Percentiles rank a stretch among this genome's conserved stretches.
Evolutionary conservation across 192 early-diverging fungal species (phyloP).

Genomic region (Jimgerdemannia lactiflua): DNA sequence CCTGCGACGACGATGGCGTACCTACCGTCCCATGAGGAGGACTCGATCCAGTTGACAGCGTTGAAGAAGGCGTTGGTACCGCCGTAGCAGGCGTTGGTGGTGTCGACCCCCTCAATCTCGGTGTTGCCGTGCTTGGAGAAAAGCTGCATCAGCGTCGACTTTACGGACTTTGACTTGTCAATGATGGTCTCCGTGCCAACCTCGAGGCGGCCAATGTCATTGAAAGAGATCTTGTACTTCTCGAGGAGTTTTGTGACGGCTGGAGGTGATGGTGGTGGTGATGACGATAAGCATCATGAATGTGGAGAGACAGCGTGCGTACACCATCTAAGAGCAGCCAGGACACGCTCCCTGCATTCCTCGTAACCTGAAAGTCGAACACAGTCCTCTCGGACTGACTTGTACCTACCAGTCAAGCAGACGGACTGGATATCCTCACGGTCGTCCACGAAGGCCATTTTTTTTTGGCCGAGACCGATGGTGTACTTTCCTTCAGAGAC

Average conservation of each 20-base stretch:
- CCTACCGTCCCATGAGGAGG: constrained; percentile 91
- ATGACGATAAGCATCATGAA: too few relatives aligned
- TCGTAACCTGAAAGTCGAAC: neutral
- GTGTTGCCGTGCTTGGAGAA: constrained; percentile 90
- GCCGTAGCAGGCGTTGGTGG: constrained; percentile 99
- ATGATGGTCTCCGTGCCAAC: constrained; percentile 99
- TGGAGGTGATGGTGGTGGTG: constrained; percentile 20
- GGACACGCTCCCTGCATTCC: neutral
- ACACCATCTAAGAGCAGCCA: too few relatives aligned
- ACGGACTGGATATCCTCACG: constrained; percentile 94
- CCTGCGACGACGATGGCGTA: constrained; percentile 87
- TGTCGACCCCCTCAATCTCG: constrained; percentile 95
- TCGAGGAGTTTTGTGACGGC: constrained; percentile 91
- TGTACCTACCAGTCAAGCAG: constrained; percentile 71
- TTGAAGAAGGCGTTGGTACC: constrained; percentile 96
- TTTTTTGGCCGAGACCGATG: constrained; percentile 93
- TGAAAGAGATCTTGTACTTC: constrained; percentile 85
- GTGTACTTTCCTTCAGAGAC: constrained; percentile 97
- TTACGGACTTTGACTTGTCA: constrained; percentile 99
- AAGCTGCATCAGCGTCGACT: constrained; percentile 94
- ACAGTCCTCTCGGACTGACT: neutral
- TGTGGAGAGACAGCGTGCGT: too few relatives aligned
- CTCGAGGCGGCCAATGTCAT: constrained; percentile 90
- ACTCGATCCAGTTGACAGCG: constrained; percentile 97
- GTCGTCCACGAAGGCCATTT: constrained; percentile 96